Evolutionary conservation across 352 stramenopile species (phyloP), one percentile per base, ranked within the genome.

Genomic region (Pythium folliculosum): DNA sequence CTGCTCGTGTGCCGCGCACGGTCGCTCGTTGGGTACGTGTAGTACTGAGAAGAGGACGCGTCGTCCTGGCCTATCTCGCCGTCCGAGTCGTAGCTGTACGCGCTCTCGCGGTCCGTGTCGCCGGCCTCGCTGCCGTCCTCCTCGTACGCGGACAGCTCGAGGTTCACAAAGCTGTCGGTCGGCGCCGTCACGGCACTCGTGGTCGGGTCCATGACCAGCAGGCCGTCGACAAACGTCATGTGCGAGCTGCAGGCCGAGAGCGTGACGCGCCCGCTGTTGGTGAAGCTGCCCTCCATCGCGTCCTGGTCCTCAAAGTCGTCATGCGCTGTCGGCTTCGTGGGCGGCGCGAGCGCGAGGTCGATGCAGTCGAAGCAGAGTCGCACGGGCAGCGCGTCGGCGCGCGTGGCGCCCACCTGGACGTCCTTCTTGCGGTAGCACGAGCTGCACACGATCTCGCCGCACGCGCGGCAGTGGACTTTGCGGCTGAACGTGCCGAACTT

Each of bases 291-390:
- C 38, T 52, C 61, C 4, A 49, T 22, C 1, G 60, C 59, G 7
- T 78, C 62, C 7, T 72, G 44, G 81, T 78, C 70, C 77, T 84
- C 47, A 5, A 37, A 9, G 0, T 58, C 30, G 30, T 27, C 9
- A 2, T 10, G 10, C 4, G 10, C 23, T 12, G 51, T 43, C 37
- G 37, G 4, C 37, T 2, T 32, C 3, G 37, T 9, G 5, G 53
- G 32, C 8, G 50, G 25, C 5, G 54, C 37, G n/a, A 71, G 56
- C 21, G 79, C 77, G 54, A 89, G 89, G 70, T 91, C 84, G 52
- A 95, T 83, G 61, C 86, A 95, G 59, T 91, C 81, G 10, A 91
- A 86, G 70, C 86, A 95, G 14, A 95, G 77, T 13, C 81, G 80
- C 14, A 82, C 80, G 12, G 69, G 78, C 22, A 81, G 64, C 63